A percentile compares a stretch with the other conserved stretches of the same genome.
These are phyloP conservation scores for Beauveria pseudobassiana DNA, from an alignment of 2,329 filamentous ascomycete species.

Conservation along the genomic window DNA sequence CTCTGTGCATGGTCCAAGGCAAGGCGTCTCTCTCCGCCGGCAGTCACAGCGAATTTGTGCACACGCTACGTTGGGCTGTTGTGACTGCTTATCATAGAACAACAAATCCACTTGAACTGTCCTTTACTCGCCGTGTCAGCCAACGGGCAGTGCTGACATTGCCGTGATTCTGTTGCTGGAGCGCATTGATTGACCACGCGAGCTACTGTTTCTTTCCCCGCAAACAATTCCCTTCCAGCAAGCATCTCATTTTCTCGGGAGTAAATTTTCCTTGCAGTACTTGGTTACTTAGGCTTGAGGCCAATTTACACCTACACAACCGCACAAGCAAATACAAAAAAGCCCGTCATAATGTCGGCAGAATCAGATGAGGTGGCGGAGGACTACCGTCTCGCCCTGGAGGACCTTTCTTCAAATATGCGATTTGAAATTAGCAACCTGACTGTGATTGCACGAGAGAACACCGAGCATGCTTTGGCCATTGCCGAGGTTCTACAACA, in stretches of 20 bases:
- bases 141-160: conserved; percentile 8
- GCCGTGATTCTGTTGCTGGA: conserved; percentile 4
- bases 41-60: not conserved
- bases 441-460: conserved; percentile 95
- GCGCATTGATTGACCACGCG: conserved; percentile 6
- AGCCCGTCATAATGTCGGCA: conserved; percentile 35
- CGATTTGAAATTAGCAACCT: conserved; percentile 95
- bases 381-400: conserved; percentile 88
- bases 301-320: not conserved
- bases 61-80: not conserved
- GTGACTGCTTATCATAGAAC: conserved; percentile 9
- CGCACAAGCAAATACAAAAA: not conserved
- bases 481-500: conserved; percentile 87
- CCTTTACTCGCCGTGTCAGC: conserved; percentile 2
- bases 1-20: not conserved
- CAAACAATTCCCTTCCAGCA: not conserved
- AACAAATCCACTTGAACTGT: conserved; percentile 8
- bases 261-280: not conserved
- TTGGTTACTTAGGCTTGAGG: not conserved
- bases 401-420: conserved; percentile 85
- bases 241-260: not conserved
- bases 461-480: conserved; percentile 88
- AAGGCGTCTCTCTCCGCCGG: not conserved
- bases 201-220: not conserved
- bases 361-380: conserved; percentile 79